Conservation (phyloP, 441 rosid genomes). For the Euphorbia schlechtendalii region DNA sequence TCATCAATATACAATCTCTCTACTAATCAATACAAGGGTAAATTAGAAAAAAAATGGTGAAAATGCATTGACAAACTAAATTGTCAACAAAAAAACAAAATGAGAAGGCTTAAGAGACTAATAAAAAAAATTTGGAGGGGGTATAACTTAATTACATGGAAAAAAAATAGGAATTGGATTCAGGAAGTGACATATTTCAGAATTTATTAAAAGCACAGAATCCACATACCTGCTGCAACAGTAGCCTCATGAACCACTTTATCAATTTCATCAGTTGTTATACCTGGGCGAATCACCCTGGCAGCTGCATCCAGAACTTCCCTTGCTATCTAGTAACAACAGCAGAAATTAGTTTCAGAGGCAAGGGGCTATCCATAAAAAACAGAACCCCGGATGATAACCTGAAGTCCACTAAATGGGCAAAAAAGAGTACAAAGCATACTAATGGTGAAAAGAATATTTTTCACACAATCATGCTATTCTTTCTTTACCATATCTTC, state of each 20-base stretch:
- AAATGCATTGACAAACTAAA: too few species aligned
- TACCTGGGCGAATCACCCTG: constrained; percentile 62
- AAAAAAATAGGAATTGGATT: neutral
- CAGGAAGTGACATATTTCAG: constrained; percentile 6
- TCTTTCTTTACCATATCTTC: neutral
- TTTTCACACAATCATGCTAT: neutral
- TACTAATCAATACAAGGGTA: too few species aligned
- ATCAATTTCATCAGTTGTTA: constrained; percentile 96
- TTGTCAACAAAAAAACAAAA: too few species aligned
- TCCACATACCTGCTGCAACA: constrained; percentile 62
- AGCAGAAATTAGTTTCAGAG: neutral
- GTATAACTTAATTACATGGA: neutral
- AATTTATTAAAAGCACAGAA: neutral
- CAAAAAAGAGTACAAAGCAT: neutral
- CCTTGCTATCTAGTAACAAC: constrained; percentile 55
- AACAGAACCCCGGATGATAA: neutral
- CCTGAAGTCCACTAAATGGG: neutral
- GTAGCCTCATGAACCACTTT: constrained; percentile 86
- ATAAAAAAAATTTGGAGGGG: too few species aligned
- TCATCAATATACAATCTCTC: too few species aligned
- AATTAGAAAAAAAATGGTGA: too few species aligned
- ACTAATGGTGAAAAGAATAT: neutral
- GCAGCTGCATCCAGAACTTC: constrained; percentile 94
- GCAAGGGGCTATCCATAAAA: neutral
- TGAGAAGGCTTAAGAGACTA: too few species aligned